Evolutionary conservation across 371 early-diverging fungal species (phyloP).

Genomic region (Chytridiales sp.): DNA sequence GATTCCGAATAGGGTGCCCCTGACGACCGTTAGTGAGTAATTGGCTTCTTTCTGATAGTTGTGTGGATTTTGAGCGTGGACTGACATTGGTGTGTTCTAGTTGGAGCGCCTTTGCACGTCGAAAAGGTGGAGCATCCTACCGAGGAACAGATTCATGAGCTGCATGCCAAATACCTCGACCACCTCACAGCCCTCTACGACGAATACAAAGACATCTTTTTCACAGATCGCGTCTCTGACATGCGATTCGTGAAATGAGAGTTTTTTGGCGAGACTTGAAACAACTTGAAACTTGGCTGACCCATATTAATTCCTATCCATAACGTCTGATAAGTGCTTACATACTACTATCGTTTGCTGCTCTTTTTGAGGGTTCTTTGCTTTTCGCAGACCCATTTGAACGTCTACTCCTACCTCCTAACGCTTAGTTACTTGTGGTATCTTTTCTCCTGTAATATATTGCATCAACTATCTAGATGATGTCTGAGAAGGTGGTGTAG

Average conservation of each 20-base stretch:
- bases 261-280: too few relatives aligned
- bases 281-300: too few relatives aligned
- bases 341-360: too few relatives aligned
- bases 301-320: too few relatives aligned
- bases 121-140: conserved; percentile 36
- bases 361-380: too few relatives aligned
- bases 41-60: neutral
- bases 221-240: conserved; percentile 32
- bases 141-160: conserved; percentile 39
- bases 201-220: conserved; percentile 44
- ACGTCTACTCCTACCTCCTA: too few relatives aligned
- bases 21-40: conserved; percentile 41
- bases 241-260: conserved; percentile 40
- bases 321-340: too few relatives aligned
- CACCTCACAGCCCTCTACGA: conserved; percentile 42
- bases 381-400: too few relatives aligned
- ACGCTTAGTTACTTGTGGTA: too few relatives aligned
- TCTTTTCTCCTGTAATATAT: too few relatives aligned
- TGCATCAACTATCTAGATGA: too few relatives aligned
- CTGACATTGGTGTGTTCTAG: conserved; percentile 11
- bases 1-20: conserved; percentile 31
- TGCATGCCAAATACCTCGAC: conserved; percentile 40
- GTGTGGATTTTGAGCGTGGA: neutral
- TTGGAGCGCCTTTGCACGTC: conserved; percentile 46
- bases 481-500: too few relatives aligned